These are phyloP conservation scores for Stagonosporopsis rhizophila DNA, from an alignment of 2,329 filamentous ascomycete species.

Conservation along the genomic window DNA sequence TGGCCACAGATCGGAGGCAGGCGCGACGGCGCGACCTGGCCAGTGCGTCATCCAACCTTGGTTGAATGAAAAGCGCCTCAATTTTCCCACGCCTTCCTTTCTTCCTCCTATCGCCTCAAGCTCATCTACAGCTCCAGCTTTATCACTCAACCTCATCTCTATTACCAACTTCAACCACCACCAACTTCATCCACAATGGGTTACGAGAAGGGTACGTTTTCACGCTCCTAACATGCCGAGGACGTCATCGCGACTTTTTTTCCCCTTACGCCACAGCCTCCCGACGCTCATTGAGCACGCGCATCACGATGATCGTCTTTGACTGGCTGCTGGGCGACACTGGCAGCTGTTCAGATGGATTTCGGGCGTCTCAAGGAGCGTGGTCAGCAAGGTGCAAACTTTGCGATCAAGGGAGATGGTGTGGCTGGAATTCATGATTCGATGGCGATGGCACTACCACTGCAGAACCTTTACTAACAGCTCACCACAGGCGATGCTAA, in stretches of 20 bases:
- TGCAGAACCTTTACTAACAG: constrained; percentile 31
- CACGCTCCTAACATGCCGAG: constrained; percentile 21
- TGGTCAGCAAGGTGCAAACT: constrained; percentile 27
- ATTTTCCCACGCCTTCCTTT: constrained; percentile 21
- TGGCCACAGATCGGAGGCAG: constrained; percentile 7
- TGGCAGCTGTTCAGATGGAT: constrained; percentile 4
- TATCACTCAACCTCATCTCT: constrained; percentile 25
- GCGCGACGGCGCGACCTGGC: constrained; percentile 4
- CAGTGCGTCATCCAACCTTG: constrained; percentile 23
- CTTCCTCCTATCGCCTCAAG: constrained; percentile 19
- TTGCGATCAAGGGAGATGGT: constrained; percentile 36
- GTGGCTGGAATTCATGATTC: constrained; percentile 22
- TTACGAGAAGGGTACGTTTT: constrained; percentile 50
- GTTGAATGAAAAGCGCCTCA: constrained; percentile 21
- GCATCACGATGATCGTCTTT: constrained; percentile 15
- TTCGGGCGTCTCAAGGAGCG: constrained; percentile 18
- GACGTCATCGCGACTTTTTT: constrained; percentile 39
- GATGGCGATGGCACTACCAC: constrained; percentile 3
- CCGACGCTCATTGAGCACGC: constrained; percentile 36
- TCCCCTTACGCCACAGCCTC: constrained; percentile 25
- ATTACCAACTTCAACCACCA: constrained; percentile 23
- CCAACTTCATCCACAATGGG: constrained; percentile 47
- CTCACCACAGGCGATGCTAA: constrained; percentile 76
- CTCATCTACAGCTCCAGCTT: constrained; percentile 20
- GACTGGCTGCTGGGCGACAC: constrained; percentile 11